phyloP scores from a whole-genome alignment of 192 early-diverging fungal genomes.

The Chytriomyces confervae region DNA sequence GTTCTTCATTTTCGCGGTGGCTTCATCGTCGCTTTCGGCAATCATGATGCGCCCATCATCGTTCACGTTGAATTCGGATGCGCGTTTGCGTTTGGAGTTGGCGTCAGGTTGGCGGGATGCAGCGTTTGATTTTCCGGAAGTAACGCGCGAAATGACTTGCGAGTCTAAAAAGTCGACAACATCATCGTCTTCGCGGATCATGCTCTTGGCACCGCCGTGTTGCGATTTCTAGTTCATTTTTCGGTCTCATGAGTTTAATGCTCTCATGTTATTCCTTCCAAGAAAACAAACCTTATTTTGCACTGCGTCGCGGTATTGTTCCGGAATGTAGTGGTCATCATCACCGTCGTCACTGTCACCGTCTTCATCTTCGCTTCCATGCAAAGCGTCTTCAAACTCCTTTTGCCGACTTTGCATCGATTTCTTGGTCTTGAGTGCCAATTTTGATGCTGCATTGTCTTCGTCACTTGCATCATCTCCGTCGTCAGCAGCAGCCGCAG shows the following conservation, averaged over 20 bases:
- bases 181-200: constrained; percentile 57
- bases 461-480: constrained; percentile 52
- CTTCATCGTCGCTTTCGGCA: constrained; percentile 66
- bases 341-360: constrained; percentile 74
- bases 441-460: constrained; percentile 44
- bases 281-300: constrained; percentile 20
- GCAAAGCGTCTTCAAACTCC: constrained; percentile 86
- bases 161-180: constrained; percentile 90
- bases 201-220: constrained; percentile 14
- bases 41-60: constrained; percentile 86
- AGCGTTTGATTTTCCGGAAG: constrained; percentile 27
- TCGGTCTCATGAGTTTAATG: too few relatives aligned
- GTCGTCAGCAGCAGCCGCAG: constrained; percentile 47
- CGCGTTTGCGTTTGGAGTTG: constrained; percentile 39
- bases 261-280: not conserved
- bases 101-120: not conserved
- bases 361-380: constrained; percentile 92
- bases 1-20: constrained; percentile 40
- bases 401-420: constrained; percentile 46
- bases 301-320: constrained; percentile 41
- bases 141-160: constrained; percentile 69
- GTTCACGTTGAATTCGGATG: constrained; percentile 62
- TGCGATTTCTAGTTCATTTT: constrained; percentile 13
- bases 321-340: constrained; percentile 59
- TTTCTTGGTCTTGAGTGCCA: constrained; percentile 29